phyloP scores from a whole-genome alignment of 2,329 filamentous ascomycete genomes.

The Fusarium gaditjirri region DNA sequence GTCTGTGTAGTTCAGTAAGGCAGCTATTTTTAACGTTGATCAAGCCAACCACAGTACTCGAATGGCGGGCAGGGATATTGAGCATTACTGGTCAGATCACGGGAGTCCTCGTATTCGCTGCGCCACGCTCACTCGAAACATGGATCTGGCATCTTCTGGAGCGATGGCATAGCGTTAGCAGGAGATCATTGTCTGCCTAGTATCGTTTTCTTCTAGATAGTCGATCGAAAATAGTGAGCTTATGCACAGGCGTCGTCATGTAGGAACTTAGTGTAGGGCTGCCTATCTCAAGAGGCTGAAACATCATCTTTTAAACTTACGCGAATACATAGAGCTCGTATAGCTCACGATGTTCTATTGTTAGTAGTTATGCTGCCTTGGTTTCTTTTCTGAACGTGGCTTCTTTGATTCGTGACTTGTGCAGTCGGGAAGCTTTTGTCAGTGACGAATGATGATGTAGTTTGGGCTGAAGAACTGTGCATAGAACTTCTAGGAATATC shows the following conservation, averaged over 20 bases:
- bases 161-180: background rate
- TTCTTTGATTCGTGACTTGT: background rate
- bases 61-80: background rate
- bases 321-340: background rate
- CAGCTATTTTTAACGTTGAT: background rate
- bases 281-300: background rate
- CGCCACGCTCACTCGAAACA: background rate
- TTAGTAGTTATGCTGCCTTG: background rate
- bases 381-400: background rate
- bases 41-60: background rate
- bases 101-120: conserved; percentile 4
- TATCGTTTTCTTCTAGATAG: background rate
- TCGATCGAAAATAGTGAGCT: background rate
- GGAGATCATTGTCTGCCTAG: background rate
- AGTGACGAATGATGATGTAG: background rate
- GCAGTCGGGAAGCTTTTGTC: background rate
- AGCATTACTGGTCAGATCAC: background rate
- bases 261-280: background rate
- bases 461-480: background rate
- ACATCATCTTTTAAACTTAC: background rate
- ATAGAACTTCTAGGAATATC: background rate
- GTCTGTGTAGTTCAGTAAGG: background rate
- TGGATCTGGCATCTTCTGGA: background rate
- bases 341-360: background rate
- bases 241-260: background rate